phyloP scores from a whole-genome alignment of 208 protist genomes.

The Borovskyia barvae region DNA sequence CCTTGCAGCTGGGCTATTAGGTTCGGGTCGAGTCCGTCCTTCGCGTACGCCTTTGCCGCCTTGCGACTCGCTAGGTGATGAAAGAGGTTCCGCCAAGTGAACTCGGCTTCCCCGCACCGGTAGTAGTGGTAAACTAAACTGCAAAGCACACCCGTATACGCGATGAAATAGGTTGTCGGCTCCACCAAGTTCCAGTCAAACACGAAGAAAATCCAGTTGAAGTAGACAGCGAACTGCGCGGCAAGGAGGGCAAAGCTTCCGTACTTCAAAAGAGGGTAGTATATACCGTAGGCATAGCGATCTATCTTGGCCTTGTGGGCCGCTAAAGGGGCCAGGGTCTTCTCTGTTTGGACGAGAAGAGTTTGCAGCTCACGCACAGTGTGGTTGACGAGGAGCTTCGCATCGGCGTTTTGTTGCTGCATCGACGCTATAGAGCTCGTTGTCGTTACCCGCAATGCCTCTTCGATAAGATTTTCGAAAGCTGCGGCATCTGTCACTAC shows the following conservation, averaged over 20 bases:
- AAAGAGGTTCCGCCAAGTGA: constrained; percentile 60
- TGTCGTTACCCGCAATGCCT: constrained; percentile 13
- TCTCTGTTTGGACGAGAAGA: constrained; percentile 25
- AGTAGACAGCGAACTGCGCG: constrained; percentile 65
- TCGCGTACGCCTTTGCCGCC: constrained; percentile 34
- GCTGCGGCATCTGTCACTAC: constrained; percentile 16
- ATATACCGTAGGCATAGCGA: constrained; percentile 25
- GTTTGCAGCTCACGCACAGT: constrained; percentile 31
- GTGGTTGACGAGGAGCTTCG: constrained; percentile 21
- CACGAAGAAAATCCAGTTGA: constrained; percentile 84
- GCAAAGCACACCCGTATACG: constrained; percentile 58
- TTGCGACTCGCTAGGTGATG: constrained; percentile 27
- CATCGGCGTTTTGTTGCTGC: not conserved
- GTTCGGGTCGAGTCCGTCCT: constrained; percentile 29
- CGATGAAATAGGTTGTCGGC: constrained; percentile 83
- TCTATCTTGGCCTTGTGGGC: constrained; percentile 39
- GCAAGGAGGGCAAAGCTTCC: constrained; percentile 39
- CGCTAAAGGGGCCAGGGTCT: constrained; percentile 9
- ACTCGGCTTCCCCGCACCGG: constrained; percentile 40
- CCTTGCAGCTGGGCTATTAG: constrained; percentile 32
- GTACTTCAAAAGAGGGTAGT: constrained; percentile 53
- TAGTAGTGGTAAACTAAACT: constrained; percentile 73
- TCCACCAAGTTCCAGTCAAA: constrained; percentile 90
- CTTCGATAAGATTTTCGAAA: constrained; percentile 23
- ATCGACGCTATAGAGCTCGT: not conserved